phyloP scores from a whole-genome alignment of 257 asterid species.

The Nicotiana tabacum region DNA sequence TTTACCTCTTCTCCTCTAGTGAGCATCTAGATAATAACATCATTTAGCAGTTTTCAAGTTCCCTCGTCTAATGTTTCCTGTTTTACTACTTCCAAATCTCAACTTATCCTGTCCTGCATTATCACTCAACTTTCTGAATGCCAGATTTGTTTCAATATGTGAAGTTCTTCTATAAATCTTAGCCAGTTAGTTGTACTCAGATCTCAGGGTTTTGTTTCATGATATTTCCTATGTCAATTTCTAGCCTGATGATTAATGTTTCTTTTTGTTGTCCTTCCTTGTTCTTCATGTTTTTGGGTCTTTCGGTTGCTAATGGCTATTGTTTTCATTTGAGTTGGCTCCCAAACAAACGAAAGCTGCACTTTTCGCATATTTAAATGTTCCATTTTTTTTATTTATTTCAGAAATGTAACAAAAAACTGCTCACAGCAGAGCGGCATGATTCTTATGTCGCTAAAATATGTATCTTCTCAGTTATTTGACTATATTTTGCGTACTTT shows the following conservation, averaged over 20 bases:
- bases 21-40: neutral
- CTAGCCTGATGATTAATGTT: neutral
- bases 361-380: neutral
- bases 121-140: slow-evolving; percentile 1
- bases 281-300: neutral
- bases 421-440: neutral
- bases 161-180: neutral
- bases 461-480: neutral
- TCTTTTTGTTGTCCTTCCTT: neutral
- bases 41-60: neutral
- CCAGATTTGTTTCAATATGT: neutral
- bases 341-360: neutral
- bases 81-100: neutral
- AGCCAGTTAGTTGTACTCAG: neutral
- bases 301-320: neutral
- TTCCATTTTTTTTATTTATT: neutral
- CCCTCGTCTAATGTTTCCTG: neutral
- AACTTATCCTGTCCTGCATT: neutral
- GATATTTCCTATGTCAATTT: neutral
- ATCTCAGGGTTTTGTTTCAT: neutral
- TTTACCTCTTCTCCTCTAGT: neutral
- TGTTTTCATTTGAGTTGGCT: neutral
- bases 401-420: neutral
- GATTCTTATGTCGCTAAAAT: neutral
- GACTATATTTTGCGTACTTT: neutral